phyloP scores from a whole-genome alignment of 2,329 filamentous ascomycete species.

The Gaeumannomyces sp. region DNA sequence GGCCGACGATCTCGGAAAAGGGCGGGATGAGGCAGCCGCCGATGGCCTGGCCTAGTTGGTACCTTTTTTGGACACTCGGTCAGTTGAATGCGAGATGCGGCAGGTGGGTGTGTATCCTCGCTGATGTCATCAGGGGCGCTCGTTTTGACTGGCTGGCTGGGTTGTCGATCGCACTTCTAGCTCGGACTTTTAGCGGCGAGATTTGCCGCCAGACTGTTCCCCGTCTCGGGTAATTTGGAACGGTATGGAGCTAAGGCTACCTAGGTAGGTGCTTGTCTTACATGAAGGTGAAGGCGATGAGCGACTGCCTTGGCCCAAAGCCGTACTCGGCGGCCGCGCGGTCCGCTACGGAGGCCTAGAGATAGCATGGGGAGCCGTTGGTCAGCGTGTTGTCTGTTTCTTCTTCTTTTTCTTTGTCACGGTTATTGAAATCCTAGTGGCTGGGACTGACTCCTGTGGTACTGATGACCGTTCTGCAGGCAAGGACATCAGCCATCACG shows the following conservation, averaged over 20 bases:
- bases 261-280: slow-evolving; percentile 8
- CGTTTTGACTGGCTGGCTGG: neutral
- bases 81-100: neutral
- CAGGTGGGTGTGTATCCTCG: neutral
- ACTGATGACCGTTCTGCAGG: slow-evolving; percentile 15
- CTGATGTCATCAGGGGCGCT: neutral
- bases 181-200: neutral
- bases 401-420: neutral
- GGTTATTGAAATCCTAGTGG: neutral
- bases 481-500: neutral
- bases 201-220: neutral
- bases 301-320: slow-evolving; percentile 14
- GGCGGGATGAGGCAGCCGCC: slow-evolving; percentile 33
- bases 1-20: slow-evolving; percentile 30
- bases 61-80: slow-evolving; percentile 13
- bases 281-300: slow-evolving; percentile 23
- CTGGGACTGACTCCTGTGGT: slow-evolving; percentile 15
- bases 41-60: slow-evolving; percentile 30
- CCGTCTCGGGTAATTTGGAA: neutral
- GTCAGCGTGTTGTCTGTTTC: neutral
- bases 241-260: neutral
- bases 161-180: neutral
- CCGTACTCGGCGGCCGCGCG: slow-evolving; percentile 14
- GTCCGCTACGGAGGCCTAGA: slow-evolving; percentile 16
- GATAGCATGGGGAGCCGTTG: neutral